These are phyloP conservation scores for Phytophthora capsici DNA, from an alignment of 352 stramenopile genomes.

Conservation along the genomic window DNA sequence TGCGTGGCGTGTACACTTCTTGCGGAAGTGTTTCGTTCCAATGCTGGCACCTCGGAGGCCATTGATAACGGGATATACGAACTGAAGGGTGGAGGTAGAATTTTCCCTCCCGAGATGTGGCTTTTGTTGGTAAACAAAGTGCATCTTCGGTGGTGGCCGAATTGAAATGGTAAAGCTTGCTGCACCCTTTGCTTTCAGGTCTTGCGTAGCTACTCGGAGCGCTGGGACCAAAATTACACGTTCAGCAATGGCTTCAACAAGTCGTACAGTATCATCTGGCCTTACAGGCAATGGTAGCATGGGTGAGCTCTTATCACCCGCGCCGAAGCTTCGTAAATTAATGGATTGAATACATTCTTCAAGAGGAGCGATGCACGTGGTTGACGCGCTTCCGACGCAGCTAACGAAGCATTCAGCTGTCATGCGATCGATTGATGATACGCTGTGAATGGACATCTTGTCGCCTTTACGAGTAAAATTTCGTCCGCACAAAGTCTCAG, in stretches of 20 bases:
- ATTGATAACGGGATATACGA: constrained; percentile 55
- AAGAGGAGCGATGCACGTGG: constrained; percentile 30
- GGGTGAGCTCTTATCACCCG: constrained; percentile 26
- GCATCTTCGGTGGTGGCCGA: constrained; percentile 51
- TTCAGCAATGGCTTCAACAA: constrained; percentile 48
- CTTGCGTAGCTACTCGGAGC: constrained; percentile 60
- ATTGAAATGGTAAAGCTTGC: constrained; percentile 51
- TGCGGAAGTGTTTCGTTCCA: constrained; percentile 55
- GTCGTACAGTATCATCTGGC: constrained; percentile 39
- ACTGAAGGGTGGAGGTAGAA: constrained; percentile 7
- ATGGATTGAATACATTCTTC: constrained; percentile 61
- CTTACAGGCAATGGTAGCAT: constrained; percentile 43
- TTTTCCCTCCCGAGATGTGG: background rate
- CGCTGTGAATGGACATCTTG: constrained; percentile 38
- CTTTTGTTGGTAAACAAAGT: constrained; percentile 41
- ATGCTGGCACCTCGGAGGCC: constrained; percentile 60
- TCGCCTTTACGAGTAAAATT: constrained; percentile 47
- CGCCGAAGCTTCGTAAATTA: constrained; percentile 53
- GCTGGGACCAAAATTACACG: constrained; percentile 43
- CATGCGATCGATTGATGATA: constrained; percentile 44
- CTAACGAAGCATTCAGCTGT: constrained; percentile 57
- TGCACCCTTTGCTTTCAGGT: constrained; percentile 50
- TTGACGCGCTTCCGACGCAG: constrained; percentile 6
- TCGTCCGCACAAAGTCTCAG: constrained; percentile 43
- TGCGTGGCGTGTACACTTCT: constrained; percentile 65